Evolutionary conservation across 805 yeast genomes (phyloP).

Genomic region (Yarrowia sp.): DNA sequence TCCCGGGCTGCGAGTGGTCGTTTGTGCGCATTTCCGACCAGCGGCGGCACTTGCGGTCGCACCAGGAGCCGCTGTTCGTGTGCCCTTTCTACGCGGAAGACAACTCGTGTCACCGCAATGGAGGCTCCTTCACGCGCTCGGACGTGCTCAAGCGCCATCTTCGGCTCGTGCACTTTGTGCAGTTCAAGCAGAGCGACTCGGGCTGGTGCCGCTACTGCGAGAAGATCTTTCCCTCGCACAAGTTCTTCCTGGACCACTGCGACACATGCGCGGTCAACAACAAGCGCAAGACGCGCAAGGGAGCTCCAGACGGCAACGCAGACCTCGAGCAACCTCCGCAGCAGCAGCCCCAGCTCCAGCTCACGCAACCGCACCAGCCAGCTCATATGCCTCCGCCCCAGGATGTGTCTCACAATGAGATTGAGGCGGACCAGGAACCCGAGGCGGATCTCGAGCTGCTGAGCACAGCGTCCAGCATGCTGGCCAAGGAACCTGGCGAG

Average conservation of each 20-base stretch:
- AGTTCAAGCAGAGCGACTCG: conserved; percentile 48
- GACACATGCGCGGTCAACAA: conserved; percentile 51
- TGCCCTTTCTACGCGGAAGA: conserved; percentile 73
- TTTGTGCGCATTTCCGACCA: conserved; percentile 68
- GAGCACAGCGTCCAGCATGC: conserved; percentile 15
- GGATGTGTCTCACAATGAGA: conserved; percentile 2
- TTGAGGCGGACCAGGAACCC: conserved; percentile 6
- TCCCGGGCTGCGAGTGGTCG: conserved; percentile 60
- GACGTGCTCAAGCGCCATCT: conserved; percentile 76
- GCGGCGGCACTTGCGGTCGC: conserved; percentile 65
- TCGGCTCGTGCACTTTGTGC: conserved; percentile 64
- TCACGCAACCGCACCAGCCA: not conserved
- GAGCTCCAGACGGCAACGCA: not conserved
- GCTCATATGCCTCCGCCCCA: not conserved
- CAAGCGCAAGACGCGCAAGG: conserved; percentile 4
- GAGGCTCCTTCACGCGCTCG: conserved; percentile 69
- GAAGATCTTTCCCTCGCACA: conserved; percentile 52
- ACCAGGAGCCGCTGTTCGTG: conserved; percentile 60
- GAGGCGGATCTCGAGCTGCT: conserved; percentile 13
- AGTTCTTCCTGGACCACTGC: conserved; percentile 63
- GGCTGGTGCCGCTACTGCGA: conserved; percentile 72
- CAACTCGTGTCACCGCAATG: conserved; percentile 71
- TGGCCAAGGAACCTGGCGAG: conserved; percentile 18
- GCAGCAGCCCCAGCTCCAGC: not conserved
- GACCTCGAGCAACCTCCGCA: not conserved